phyloP scores from a whole-genome alignment of 176 grass and related monocot genomes.

The Rhipidocladum racemiflorum region DNA sequence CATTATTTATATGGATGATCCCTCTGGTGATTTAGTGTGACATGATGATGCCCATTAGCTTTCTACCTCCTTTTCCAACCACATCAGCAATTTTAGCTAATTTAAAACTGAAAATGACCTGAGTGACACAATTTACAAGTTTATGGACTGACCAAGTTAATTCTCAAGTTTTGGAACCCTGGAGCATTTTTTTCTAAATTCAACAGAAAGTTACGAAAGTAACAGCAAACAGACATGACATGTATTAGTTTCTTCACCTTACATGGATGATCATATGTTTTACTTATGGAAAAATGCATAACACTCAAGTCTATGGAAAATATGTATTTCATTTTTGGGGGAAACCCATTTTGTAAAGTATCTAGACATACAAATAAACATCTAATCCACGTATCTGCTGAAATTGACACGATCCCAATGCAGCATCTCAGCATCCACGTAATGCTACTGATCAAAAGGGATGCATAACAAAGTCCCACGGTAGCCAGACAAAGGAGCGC shows the following conservation, averaged over 20 bases:
- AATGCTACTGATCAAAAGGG: constrained; percentile 9
- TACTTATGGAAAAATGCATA: background rate
- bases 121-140: background rate
- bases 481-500: constrained; percentile 84
- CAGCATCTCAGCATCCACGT: background rate
- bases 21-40: background rate
- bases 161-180: background rate
- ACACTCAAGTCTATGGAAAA: no score
- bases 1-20: background rate
- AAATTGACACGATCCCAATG: background rate
- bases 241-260: background rate
- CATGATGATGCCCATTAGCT: background rate
- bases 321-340: background rate
- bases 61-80: background rate
- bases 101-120: background rate
- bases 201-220: background rate
- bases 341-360: background rate
- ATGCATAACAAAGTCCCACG: constrained; percentile 71
- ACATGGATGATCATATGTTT: background rate
- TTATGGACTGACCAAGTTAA: background rate
- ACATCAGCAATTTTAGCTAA: background rate
- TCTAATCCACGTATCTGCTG: background rate
- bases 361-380: background rate
- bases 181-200: background rate
- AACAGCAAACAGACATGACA: background rate